Conservation (phyloP, 192 early-diverging fungal genomes). For the Coemansia biformis region DNA sequence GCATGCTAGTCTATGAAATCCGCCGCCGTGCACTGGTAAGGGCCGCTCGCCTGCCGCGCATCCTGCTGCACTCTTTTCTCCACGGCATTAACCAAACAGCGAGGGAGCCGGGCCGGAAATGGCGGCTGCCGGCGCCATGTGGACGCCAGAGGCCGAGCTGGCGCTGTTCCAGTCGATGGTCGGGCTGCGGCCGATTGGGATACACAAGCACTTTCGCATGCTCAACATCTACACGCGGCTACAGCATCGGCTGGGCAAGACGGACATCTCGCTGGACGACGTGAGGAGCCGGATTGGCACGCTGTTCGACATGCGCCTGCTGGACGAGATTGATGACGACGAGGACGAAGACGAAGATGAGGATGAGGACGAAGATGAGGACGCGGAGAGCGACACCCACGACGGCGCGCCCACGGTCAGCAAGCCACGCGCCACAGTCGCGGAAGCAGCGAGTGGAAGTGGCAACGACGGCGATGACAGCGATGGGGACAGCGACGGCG, state of each 20-base stretch:
- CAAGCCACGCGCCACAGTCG: not conserved
- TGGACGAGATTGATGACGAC: slow-evolving; percentile 42
- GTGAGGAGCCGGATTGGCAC: slow-evolving; percentile 22
- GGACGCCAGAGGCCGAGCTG: slow-evolving; percentile 41
- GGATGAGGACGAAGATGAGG: slow-evolving; percentile 26
- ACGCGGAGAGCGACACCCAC: too few relatives aligned
- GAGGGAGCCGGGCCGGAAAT: not conserved
- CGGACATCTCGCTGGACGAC: slow-evolving; percentile 20
- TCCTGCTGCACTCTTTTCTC: too few relatives aligned
- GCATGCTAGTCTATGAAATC: too few relatives aligned
- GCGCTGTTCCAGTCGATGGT: slow-evolving; percentile 45
- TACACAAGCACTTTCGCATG: slow-evolving; percentile 45
- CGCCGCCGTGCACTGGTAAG: too few relatives aligned
- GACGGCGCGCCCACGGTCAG: not conserved
- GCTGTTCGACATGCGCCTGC: slow-evolving; percentile 31
- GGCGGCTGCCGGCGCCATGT: slow-evolving; percentile 2
- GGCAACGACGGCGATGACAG: slow-evolving; percentile 2
- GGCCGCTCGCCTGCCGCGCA: too few relatives aligned
- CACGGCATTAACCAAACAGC: too few relatives aligned
- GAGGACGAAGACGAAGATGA: slow-evolving; percentile 32
- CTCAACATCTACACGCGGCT: slow-evolving; percentile 45
- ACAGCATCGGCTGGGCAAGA: slow-evolving; percentile 23
- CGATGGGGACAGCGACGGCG: not conserved
- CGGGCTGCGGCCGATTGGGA: slow-evolving; percentile 42
- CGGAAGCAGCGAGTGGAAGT: not conserved